Evolutionary conservation across 768 basidiomycete genomes (phyloP), one percentile per base, ranked within the genome.

Genomic region (Rhizopogon vinicolor): DNA sequence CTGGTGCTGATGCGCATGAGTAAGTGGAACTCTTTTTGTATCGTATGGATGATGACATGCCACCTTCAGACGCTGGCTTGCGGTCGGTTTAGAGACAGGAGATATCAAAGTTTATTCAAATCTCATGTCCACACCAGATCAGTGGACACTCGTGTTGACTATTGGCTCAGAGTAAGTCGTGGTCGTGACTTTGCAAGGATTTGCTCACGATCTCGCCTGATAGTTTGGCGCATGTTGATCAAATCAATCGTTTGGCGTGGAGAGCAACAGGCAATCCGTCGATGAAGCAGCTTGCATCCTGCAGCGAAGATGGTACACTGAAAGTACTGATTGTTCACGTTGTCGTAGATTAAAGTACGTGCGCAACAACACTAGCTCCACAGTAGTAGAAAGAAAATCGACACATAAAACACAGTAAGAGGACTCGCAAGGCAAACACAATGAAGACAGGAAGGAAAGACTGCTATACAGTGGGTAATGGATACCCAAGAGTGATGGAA

Each of bases 291-390:
- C 78, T 98, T 51, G 95, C 92, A 35, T 92, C 86, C 56, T 92
- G 92, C 64, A 91, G 91, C 70, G 93, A 96, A 75, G 95, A 98
- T 78, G 86, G 91, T 76, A 89, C 89, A 77, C 75, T 95, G 72
- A 88, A 85, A 71, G 78, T 96, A 74, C 74, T 85, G 70, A 76
- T 76, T 65, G 75, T 91, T 74, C 81, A 78, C 62, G 66, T 75
- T 64, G 69, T 72, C 74, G 74, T 70, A 69, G 68, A 76, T 61
- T 76, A 77, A 74, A 75, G 73, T 73, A 73, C 60, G 60, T 70
- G 45, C 13, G 33, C 33, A 35, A 35, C 37, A 13, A 48, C 33
- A 25, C 48, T 16, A 49, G 19, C 48, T 49, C 48, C 48, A 25
- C 48, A 49, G 19, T 18, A 41, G 40, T 49, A 37, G 22, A 35